These are phyloP conservation scores for Posidonia oceanica DNA, from an alignment of 116 monocot genomes.

Conservation along the genomic window DNA sequence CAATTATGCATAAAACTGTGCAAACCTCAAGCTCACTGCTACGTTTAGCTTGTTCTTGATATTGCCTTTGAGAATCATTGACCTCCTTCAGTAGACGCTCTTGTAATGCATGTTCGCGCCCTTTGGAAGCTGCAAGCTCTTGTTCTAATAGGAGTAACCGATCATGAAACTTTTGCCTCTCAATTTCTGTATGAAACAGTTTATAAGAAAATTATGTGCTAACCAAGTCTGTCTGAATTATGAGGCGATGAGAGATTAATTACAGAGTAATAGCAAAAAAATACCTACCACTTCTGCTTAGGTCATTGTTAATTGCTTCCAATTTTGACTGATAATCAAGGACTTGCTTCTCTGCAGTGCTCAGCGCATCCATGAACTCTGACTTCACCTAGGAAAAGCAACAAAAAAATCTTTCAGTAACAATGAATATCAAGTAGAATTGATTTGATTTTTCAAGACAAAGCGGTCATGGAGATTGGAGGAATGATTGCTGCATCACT, in stretches of 20 bases:
- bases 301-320: conserved; percentile 30
- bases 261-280: neutral
- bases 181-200: conserved; percentile 38
- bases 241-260: no score
- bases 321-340: conserved; percentile 43
- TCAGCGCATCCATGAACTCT: conserved; percentile 68
- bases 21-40: conserved; percentile 77
- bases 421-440: neutral
- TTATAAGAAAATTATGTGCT: neutral
- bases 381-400: conserved; percentile 61
- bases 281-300: conserved; percentile 12
- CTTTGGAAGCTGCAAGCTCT: conserved; percentile 81
- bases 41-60: conserved; percentile 31
- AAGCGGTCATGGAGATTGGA: no score
- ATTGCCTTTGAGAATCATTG: conserved; percentile 41
- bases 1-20: neutral
- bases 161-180: conserved; percentile 37
- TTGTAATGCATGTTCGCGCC: conserved; percentile 62
- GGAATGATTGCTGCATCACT: no score
- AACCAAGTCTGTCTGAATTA: neutral
- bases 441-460: no score
- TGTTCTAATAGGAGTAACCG: conserved; percentile 38
- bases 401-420: neutral
- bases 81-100: conserved; percentile 68
- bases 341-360: conserved; percentile 60